Base-by-base conservation (phyloP, 2,329 filamentous ascomycete species). In the Aspergillus glaucus region DNA sequence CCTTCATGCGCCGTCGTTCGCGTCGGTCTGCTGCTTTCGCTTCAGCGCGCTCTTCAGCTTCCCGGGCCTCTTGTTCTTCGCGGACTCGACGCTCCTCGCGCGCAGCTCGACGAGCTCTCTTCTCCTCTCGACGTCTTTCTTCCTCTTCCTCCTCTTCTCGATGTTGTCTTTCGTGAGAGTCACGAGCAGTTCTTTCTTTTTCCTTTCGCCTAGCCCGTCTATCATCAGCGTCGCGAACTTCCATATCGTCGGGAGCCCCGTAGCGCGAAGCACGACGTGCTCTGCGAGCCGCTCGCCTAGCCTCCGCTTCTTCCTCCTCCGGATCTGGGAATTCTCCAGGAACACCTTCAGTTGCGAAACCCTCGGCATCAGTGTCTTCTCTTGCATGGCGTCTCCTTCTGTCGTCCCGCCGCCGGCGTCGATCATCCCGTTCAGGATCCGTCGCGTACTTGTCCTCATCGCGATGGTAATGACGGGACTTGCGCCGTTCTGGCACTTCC, bases 261-360 rank as follows among this genome's bases (percentile, higher is more conserved):
- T 68, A 63, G 43, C 64, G 65, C 24, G 66, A 63, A 14, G 63
- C 55, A 45, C 77, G 78, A 45, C 75, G 78, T 1, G 80, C 77
- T 48, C 78, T 79, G n/a, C 84, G 80, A 49, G 82, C 81, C 26
- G 80, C 81, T 41, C 77, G 78, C 43, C 81, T 78, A 19, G 79
- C 80, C 62, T 87, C 85, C 14, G 83, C 80, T 3, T 77, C 71
- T 46, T 73, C 73, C 21, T 57, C 66, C 36, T 75, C 74, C 28
- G 66, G 71, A 49, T 74, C 62, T 6, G 53, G 55, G 32, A 53
- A 56, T 5, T 55, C 61, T 14, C 48, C 70, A 6, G 69, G 65
- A 8, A 64, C 69, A 24, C 77, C 77, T 12, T 72, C 70, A 2
- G 69, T 69, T 3, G 62, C 64, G 44, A 71, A 65, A 3, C 65